phyloP scores from a whole-genome alignment of 176 grass and related monocot genomes.

The Phoenix roebelenii region DNA sequence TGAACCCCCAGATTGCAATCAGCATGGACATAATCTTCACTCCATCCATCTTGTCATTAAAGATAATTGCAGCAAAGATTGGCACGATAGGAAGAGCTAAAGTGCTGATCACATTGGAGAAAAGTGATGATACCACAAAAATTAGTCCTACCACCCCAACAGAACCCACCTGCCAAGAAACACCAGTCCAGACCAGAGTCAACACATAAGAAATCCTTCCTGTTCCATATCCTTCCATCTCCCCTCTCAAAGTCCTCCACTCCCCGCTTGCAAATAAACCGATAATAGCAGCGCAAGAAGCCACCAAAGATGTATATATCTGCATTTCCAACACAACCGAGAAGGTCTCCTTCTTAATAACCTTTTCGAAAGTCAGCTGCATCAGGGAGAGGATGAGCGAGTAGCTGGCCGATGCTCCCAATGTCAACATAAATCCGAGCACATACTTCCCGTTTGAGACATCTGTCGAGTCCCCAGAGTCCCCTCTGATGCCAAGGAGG shows the following conservation, averaged over 20 bases:
- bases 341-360: constrained; percentile 6
- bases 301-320: constrained; percentile 32
- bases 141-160: constrained; percentile 64
- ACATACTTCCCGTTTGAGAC: constrained; percentile 26
- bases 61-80: constrained; percentile 59
- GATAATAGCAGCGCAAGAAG: constrained; percentile 29
- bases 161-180: constrained; percentile 53
- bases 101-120: constrained; percentile 79
- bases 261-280: constrained; percentile 62
- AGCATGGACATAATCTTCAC: constrained; percentile 56
- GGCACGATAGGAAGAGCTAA: constrained; percentile 46
- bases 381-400: constrained; percentile 36
- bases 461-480: constrained; percentile 16
- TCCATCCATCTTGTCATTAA: constrained; percentile 56
- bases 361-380: constrained; percentile 10
- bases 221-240: constrained; percentile 46
- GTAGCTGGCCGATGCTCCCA: constrained; percentile 45
- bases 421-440: constrained; percentile 35
- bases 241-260: constrained; percentile 29
- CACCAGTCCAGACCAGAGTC: constrained; percentile 56
- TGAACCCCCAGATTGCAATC: constrained; percentile 66
- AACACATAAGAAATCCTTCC: constrained; percentile 49
- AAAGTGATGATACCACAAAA: constrained; percentile 62
- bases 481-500: constrained; percentile 29
- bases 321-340: constrained; percentile 2